Percentiles rank a stretch among this genome's conserved stretches.
Evolutionary conservation across 2,329 filamentous ascomycete species (phyloP).

Genomic region (Didymella exigua): DNA sequence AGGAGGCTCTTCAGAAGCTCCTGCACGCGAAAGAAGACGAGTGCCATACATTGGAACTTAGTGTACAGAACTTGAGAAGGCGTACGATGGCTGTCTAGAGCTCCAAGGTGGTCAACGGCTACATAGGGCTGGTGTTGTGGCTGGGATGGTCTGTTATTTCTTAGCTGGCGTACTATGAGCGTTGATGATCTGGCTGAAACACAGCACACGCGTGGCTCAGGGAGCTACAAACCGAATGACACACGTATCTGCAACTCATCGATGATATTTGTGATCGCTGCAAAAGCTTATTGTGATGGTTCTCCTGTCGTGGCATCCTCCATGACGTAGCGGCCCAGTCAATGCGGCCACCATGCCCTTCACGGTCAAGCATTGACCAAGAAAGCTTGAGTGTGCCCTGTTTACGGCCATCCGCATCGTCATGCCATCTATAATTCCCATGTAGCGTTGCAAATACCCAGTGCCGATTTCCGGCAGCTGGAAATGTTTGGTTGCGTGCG

Average conservation of each 20-base stretch:
- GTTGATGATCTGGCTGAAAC: constrained; percentile 8
- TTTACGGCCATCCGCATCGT: constrained; percentile 23
- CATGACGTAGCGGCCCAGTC: constrained; percentile 14
- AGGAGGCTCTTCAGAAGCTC: constrained; percentile 48
- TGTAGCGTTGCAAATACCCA: constrained; percentile 15
- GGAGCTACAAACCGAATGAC: constrained; percentile 6
- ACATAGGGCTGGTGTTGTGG: constrained; percentile 7
- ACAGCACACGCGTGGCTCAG: not conserved
- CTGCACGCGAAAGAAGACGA: constrained; percentile 50
- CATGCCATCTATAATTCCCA: constrained; percentile 16
- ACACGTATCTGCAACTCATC: not conserved
- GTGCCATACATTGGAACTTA: constrained; percentile 46
- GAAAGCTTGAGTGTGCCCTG: constrained; percentile 21
- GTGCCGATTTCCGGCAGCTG: constrained; percentile 14
- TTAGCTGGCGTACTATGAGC: not conserved
- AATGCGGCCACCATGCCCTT: constrained; percentile 7
- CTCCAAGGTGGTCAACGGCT: not conserved
- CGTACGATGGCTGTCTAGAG: constrained; percentile 19
- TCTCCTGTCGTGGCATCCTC: constrained; percentile 1
- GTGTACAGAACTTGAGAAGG: constrained; percentile 42
- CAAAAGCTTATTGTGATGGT: constrained; percentile 3
- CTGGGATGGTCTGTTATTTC: not conserved
- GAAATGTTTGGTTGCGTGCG: not conserved
- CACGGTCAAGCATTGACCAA: constrained; percentile 14
- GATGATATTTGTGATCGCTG: not conserved